Base-by-base conservation (phyloP, 1,139 yeast genomes). In the Torulaspora globosa region DNA sequence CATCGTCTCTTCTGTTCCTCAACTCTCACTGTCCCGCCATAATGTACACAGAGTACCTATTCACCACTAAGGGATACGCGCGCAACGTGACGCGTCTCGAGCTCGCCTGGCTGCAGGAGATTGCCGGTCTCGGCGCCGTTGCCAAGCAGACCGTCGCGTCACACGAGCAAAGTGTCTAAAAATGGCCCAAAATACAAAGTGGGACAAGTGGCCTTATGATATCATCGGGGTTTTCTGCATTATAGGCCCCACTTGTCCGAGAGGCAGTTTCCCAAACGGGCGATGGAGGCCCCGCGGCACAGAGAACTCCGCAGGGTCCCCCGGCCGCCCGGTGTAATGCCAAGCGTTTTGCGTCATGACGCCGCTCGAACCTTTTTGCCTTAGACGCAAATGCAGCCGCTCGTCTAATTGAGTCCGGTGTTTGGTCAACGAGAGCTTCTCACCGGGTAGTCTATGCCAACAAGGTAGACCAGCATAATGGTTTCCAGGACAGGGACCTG, bases 21-120 rank as follows among this genome's bases (percentile, higher is more conserved):
- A 96, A 96, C 10, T 78, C 79, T 55, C 78, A 80, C 55, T 72
- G 80, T 39, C 96, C 90, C 55, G 96, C 95, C 2, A 82, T 92
- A 47, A 82, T 94, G 92, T 94, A 88, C 70, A 82, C 89, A 44
- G 98, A 94, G 66, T 89, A 87, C 63, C 97, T 94, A 7, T 92
- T 76, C 65, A 94, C 98, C 2, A 78, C 92, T 31, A 88, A 88
- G 65, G 95, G 96, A 1, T 94, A 90, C 59, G 98, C 96, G 1
- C 74, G 98, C 58, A 83, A 75, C 51, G 96, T 92, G 31, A 82
- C 92, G 38, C 81, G 86, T n/a, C 75, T 94, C 32, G 87, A 88
- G 60, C 69, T 87, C 44, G 78, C 79, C 14, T 92, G 98, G 98
- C 67, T 94, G 39, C 92, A 84, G 59, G 94, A 86, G 54, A 74